Evolutionary conservation across 2,329 filamentous ascomycete species (phyloP), one percentile per base, ranked within the genome.

Genomic region (Phoma sp.): DNA sequence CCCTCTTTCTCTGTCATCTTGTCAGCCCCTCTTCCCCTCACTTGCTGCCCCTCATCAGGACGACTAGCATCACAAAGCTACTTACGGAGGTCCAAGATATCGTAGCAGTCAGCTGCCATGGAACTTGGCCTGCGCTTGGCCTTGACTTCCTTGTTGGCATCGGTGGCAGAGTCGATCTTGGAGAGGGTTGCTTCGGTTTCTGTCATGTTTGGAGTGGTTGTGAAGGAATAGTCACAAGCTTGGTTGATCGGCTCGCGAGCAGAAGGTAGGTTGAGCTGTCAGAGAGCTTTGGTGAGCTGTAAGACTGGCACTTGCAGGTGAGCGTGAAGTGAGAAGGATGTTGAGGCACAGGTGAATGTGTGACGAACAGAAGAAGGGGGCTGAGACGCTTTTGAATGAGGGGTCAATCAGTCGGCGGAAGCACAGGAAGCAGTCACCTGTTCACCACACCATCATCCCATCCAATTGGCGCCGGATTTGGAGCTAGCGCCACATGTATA

Each of bases 141-240:
- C 68, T 82, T 81, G 63, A 92, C 88, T 74, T 69, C 85, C 84
- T 64, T 66, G 46, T 86, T 84, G 77, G 91, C 91, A 74, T 92
- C 88, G 73, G 96, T 87, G 81, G 91, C 92, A 57, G 93, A 96
- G 79, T 97, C 93, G 81, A 96, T 87, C 83, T 96, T 96, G 79
- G 85, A 84, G 75, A 96, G 85, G 71, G 88, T 85, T 66, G 71
- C 63, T 62, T 69, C 58, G 51, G 69, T 72, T 58, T 79, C 78
- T 70, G 85, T 80, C 85, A 88, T 86, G 63, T 66, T 77, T 61
- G 50, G 60, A 60, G 37, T 46, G 22, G 50, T 52, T 44, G 49
- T 54, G 57, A 41, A 25, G 19, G 43, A 48, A 48, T 53, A 51
- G 51, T 43, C 43, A 53, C 32, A 45, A 44, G 58, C 43, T 56